These are phyloP conservation scores for Mucor indicus DNA, from an alignment of 371 early-diverging fungal genomes.

Conservation along the genomic window DNA sequence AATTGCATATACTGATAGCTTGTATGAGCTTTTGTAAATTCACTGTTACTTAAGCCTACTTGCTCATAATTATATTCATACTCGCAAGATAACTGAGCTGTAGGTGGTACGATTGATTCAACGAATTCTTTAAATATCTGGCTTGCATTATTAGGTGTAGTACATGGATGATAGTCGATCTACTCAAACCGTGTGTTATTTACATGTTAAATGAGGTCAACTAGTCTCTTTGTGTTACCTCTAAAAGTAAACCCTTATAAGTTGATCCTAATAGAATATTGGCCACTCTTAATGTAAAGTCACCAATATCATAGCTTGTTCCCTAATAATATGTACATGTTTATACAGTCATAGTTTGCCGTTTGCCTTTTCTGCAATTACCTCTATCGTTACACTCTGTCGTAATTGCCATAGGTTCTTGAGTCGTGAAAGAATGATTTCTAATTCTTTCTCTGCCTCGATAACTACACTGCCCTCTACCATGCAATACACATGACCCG, in stretches of 20 bases:
- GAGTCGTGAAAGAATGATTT: constrained; percentile 41
- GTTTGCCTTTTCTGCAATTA: constrained; percentile 3
- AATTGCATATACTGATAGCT: constrained; percentile 54
- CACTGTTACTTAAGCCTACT: constrained; percentile 44
- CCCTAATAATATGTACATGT: constrained; percentile 20
- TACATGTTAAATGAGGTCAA: background rate
- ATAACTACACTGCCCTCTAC: constrained; percentile 52
- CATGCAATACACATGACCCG: constrained; percentile 51
- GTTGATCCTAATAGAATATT: constrained; percentile 48
- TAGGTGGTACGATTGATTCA: constrained; percentile 40
- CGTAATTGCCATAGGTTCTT: constrained; percentile 50
- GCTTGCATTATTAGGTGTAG: constrained; percentile 38
- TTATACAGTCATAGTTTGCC: background rate
- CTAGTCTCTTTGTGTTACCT: constrained; percentile 18
- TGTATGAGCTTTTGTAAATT: constrained; percentile 52
- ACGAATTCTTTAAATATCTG: constrained; percentile 43
- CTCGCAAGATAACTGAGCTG: constrained; percentile 47
- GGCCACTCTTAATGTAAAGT: constrained; percentile 50
- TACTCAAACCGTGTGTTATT: no score
- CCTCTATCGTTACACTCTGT: constrained; percentile 47
- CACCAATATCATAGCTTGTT: constrained; percentile 50
- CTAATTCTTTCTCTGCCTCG: constrained; percentile 51
- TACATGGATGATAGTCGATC: constrained; percentile 49
- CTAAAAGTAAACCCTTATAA: constrained; percentile 47
- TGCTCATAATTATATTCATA: constrained; percentile 45